Percentiles rank a stretch among this genome's conserved stretches.
Evolutionary conservation across 257 asterid genomes (phyloP).

Genomic region (Primulina tabacum): DNA sequence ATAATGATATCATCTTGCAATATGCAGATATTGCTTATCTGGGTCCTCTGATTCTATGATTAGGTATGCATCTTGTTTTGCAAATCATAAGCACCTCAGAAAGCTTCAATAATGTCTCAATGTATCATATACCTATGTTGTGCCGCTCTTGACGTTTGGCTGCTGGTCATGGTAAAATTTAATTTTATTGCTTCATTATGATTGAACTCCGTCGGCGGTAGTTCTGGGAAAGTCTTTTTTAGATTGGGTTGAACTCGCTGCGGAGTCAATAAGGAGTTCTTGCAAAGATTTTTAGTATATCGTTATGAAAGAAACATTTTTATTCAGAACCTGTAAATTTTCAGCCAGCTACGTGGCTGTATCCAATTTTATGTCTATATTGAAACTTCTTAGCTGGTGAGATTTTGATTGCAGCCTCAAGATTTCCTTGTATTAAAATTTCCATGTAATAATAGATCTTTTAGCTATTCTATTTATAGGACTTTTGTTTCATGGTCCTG

Average conservation of each 20-base stretch:
- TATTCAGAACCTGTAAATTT: background rate
- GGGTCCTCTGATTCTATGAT: conserved; percentile 99
- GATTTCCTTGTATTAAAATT: background rate
- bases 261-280: too few species aligned
- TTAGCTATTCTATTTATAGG: background rate
- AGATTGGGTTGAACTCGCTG: background rate
- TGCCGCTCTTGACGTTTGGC: conserved; percentile 9
- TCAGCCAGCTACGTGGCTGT: background rate
- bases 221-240: conserved; percentile 7
- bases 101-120: conserved; percentile 21
- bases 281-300: background rate
- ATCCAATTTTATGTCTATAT: background rate
- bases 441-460: background rate
- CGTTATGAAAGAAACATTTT: background rate
- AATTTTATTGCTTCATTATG: conserved; percentile 2
- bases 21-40: conserved; percentile 89
- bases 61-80: conserved; percentile 48
- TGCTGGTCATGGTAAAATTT: conserved; percentile 5
- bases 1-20: conserved; percentile 17
- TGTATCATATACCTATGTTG: conserved; percentile 7
- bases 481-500: conserved; percentile 14
- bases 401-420: background rate
- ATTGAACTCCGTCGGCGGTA: conserved; percentile 3
- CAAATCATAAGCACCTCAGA: conserved; percentile 12
- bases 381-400: background rate